Evolutionary conservation across 805 yeast genomes (phyloP), one percentile per base, ranked within the genome.

Genomic region (Kuraishia piskuri): DNA sequence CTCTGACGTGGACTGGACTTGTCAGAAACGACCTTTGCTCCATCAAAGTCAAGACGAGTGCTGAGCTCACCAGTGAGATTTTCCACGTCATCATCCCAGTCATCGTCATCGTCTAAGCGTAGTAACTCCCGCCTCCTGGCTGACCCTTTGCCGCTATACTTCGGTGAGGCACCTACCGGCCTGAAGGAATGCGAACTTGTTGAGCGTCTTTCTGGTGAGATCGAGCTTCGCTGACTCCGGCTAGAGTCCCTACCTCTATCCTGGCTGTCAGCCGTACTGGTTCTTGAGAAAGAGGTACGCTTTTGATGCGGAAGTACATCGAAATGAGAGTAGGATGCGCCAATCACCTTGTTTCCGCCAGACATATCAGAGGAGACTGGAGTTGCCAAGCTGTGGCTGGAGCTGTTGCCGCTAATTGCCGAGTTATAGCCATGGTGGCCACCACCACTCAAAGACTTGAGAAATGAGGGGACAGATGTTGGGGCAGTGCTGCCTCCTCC

Each of bases 21-120:
- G 3, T 31, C 17, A n/a, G 40, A 12, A 3, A 31, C 40, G 4
- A 31, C 17, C 40, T 31, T 31, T 14, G 48, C 48, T 8, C 22
- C 24, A 12, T 45, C 48, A 8, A 45, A 21, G 22, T 45, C 17
- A n/a, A 45, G 48, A 3, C 24, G 48, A 12, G 9, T 20, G 14
- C 24, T 45, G 48, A 45, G 3, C 4, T 45, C 24, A 21, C 48
- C 22, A 6, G 22, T 45, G 8, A 47, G 49, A 46, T 62, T 83
- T 48, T 83, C 85, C 12, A 92, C 59, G 20, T 68, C 75, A 20
- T 80, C 95, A 66, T 90, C 92, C 97, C 97, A 90, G 67, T 90
- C 97, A 60, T 88, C 96, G 65, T 90, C 96, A 54, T 84, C 71
- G 63, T 90, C 96, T 48, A 82, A 73, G 63, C 84, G 40, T 31